Conservation (phyloP, 768 basidiomycete genomes). For the Russula sp. region DNA sequence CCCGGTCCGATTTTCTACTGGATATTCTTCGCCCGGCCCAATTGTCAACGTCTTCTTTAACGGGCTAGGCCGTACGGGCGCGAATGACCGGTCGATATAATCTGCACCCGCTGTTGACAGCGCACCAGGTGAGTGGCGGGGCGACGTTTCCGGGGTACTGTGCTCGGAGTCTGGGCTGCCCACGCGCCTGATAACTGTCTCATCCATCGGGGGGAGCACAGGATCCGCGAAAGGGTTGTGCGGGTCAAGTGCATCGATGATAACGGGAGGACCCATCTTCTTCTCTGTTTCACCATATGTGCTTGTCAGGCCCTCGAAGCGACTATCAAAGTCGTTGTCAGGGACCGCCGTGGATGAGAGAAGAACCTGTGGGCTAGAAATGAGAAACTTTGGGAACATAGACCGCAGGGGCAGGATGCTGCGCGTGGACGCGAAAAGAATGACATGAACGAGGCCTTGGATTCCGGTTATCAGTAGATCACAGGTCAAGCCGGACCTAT, state of each 20-base stretch:
- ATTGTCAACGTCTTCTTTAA: neutral
- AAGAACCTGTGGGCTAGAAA: conserved; percentile 11
- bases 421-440: conserved; percentile 30
- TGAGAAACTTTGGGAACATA: conserved; percentile 27
- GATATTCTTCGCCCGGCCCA: neutral
- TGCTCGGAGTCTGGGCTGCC: conserved; percentile 3
- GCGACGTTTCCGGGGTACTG: neutral
- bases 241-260: neutral
- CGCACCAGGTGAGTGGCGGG: neutral
- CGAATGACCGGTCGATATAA: neutral
- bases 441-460: conserved; percentile 31
- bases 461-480: neutral
- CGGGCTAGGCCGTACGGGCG: neutral
- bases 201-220: neutral
- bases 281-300: neutral
- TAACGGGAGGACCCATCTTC: neutral
- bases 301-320: neutral
- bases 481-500: neutral
- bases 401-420: conserved; percentile 31
- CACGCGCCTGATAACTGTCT: neutral
- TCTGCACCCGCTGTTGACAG: neutral
- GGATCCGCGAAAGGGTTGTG: conserved; percentile 7
- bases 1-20: neutral
- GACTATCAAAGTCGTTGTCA: neutral
- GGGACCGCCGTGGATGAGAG: conserved; percentile 5